Percentiles rank a stretch among this genome's conserved stretches.
Evolutionary conservation across 768 basidiomycete genomes (phyloP).

Genomic region (Collybia mongolica): DNA sequence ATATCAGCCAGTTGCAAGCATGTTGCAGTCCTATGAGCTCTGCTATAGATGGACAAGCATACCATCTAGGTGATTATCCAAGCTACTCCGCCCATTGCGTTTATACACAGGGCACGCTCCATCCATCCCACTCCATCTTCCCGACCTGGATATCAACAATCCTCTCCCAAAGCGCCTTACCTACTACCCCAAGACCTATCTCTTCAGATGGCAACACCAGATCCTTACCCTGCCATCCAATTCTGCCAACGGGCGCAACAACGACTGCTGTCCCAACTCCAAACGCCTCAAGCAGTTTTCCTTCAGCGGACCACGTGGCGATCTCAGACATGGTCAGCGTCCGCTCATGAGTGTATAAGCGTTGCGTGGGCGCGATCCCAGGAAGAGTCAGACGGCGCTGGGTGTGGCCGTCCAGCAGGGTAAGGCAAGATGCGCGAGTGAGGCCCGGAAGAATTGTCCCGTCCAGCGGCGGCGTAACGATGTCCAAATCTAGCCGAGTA

Average conservation of each 20-base stretch:
- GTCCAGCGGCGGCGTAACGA: conserved; percentile 82
- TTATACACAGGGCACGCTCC: conserved; percentile 44
- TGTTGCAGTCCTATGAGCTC: no score
- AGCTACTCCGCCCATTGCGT: no score
- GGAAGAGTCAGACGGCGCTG: conserved; percentile 44
- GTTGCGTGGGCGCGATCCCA: conserved; percentile 29
- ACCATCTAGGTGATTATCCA: no score
- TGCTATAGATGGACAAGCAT: no score
- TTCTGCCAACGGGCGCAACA: conserved; percentile 59
- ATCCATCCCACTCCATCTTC: conserved; percentile 54
- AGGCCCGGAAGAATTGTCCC: conserved; percentile 91
- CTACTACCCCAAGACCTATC: conserved; percentile 51
- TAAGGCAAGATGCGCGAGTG: conserved; percentile 76
- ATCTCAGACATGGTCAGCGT: conserved; percentile 61
- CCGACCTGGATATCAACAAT: conserved; percentile 77
- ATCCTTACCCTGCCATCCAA: conserved; percentile 48
- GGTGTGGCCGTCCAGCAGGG: conserved; percentile 61
- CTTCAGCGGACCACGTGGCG: conserved; percentile 41
- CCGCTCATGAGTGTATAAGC: conserved; percentile 52
- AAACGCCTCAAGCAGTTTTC: conserved; percentile 70
- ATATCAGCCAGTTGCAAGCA: no score
- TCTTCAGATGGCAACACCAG: conserved; percentile 50
- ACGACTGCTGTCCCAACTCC: conserved; percentile 78
- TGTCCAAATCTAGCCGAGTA: conserved; percentile 51
- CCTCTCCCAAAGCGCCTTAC: conserved; percentile 58